Conservation (phyloP, 169 alveolate species). For the Toxoplasma gondii region DNA sequence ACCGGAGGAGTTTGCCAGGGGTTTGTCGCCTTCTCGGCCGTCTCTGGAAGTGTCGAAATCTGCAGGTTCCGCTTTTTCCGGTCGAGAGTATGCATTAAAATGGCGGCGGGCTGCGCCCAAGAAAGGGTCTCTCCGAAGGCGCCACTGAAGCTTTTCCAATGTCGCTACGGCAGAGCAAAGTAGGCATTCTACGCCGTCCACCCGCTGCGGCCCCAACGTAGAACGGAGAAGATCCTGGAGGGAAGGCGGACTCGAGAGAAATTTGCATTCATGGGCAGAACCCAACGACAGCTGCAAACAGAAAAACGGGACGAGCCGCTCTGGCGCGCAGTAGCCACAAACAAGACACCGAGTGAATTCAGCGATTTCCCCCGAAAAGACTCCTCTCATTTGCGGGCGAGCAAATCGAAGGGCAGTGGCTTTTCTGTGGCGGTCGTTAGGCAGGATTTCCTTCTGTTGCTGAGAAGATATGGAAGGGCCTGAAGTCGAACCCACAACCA, state of each 20-base stretch:
- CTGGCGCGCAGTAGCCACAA: slow-evolving; percentile 16
- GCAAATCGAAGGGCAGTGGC: too few species aligned
- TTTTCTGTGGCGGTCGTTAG: too few species aligned
- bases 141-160: not conserved
- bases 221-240: not conserved
- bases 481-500: too few species aligned
- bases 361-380: not conserved
- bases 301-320: not conserved
- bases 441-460: too few species aligned
- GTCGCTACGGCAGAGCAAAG: not conserved
- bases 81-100: too few species aligned
- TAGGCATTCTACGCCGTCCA: not conserved
- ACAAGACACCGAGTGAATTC: not conserved
- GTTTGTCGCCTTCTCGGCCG: not conserved
- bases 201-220: not conserved
- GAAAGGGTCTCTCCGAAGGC: not conserved
- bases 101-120: not conserved
- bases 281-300: not conserved
- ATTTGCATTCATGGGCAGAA: not conserved
- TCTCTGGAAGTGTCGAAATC: not conserved
- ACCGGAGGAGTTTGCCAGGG: not conserved
- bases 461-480: too few species aligned
- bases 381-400: not conserved
- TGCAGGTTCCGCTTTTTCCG: not conserved
- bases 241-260: not conserved